Evolutionary conservation across 164 flowering plant genomes (phyloP).

Genomic region (Magnolia sinica): DNA sequence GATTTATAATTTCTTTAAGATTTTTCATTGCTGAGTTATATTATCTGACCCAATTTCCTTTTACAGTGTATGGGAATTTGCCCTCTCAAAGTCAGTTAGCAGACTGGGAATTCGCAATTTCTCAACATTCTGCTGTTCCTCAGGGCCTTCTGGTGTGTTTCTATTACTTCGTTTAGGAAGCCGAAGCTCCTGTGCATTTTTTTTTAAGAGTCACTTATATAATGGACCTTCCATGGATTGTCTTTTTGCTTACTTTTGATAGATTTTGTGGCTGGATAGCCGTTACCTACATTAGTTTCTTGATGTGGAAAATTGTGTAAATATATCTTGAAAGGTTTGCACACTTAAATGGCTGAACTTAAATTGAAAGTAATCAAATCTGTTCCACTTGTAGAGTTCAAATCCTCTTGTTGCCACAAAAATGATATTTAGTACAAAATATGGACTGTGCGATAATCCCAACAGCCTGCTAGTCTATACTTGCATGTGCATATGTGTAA

Average conservation of each 20-base stretch:
- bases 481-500: no score
- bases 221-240: neutral
- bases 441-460: no score
- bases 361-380: no score
- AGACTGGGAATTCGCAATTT: slow-evolving; percentile 92
- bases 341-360: no score
- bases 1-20: neutral
- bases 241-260: neutral
- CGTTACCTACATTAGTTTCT: neutral
- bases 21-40: neutral
- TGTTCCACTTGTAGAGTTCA: no score
- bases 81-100: slow-evolving; percentile 80
- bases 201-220: neutral
- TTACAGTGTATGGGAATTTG: slow-evolving; percentile 83
- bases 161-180: neutral
- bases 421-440: no score
- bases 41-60: neutral
- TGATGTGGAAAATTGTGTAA: neutral
- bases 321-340: no score
- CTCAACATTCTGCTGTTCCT: slow-evolving; percentile 98
- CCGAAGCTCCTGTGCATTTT: neutral
- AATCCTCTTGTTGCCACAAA: no score
- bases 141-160: slow-evolving; percentile 78
- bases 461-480: no score
- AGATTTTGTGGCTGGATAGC: neutral